These are phyloP conservation scores for Albifimbria verrucaria DNA, from an alignment of 2,329 filamentous ascomycete species.

Conservation along the genomic window DNA sequence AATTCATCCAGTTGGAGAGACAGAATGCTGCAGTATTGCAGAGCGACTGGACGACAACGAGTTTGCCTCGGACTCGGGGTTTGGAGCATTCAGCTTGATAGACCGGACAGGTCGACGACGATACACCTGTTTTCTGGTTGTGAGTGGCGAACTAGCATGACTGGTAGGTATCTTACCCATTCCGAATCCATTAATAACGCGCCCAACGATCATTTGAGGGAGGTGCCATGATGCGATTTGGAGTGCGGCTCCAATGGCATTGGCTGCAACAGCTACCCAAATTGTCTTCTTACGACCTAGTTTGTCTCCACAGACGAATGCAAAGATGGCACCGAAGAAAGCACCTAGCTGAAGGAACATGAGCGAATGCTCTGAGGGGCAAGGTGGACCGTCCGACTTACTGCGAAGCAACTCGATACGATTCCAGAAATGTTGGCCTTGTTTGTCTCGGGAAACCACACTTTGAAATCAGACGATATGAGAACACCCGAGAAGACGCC, in stretches of 20 bases:
- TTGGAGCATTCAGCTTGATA: slow-evolving; percentile 29
- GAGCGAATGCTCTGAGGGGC: neutral
- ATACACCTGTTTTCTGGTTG: neutral
- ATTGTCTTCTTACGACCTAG: slow-evolving; percentile 30
- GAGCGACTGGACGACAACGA: slow-evolving; percentile 40
- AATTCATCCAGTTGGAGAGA: slow-evolving; percentile 46
- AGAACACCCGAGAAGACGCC: slow-evolving; percentile 39
- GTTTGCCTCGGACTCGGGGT: slow-evolving; percentile 35
- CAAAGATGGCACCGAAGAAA: slow-evolving; percentile 26
- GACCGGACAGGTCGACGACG: slow-evolving; percentile 31
- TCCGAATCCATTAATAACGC: slow-evolving; percentile 37
- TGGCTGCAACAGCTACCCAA: slow-evolving; percentile 25
- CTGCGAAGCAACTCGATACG: slow-evolving; percentile 40
- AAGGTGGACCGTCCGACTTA: slow-evolving; percentile 18
- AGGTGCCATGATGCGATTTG: slow-evolving; percentile 30
- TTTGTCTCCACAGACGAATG: slow-evolving; percentile 28
- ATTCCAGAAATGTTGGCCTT: slow-evolving; percentile 40
- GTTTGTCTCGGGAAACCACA: slow-evolving; percentile 31
- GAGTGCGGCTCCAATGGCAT: slow-evolving; percentile 29
- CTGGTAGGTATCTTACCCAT: slow-evolving; percentile 31
- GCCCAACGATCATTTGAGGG: slow-evolving; percentile 39
- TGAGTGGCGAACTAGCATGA: too few relatives aligned
- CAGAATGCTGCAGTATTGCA: slow-evolving; percentile 40
- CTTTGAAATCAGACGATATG: slow-evolving; percentile 36
- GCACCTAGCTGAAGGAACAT: slow-evolving; percentile 23